Evolutionary conservation across 2,329 filamentous ascomycete species (phyloP).

Genomic region (Calonectria naviculata): DNA sequence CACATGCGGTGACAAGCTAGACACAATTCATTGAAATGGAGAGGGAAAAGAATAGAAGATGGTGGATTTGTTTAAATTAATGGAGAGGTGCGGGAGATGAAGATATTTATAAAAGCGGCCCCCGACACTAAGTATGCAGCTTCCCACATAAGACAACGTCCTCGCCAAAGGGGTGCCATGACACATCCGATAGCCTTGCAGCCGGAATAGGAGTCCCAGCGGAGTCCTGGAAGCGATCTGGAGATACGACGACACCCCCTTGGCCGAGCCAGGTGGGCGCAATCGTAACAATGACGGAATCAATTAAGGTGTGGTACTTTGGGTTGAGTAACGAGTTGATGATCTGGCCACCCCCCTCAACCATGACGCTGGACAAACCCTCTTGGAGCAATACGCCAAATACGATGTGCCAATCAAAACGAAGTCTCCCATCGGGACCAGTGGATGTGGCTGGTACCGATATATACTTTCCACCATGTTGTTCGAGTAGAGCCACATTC

Average conservation of each 20-base stretch:
- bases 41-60: background rate
- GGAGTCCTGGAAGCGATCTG: constrained; percentile 64
- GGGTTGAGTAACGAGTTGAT: constrained; percentile 84
- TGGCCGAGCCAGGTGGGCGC: constrained; percentile 91
- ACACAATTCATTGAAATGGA: background rate
- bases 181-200: constrained; percentile 73
- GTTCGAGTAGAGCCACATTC: constrained; percentile 55
- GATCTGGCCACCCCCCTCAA: constrained; percentile 86
- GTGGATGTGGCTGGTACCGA: constrained; percentile 47
- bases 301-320: constrained; percentile 70
- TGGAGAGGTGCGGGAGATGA: background rate
- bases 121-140: constrained; percentile 48
- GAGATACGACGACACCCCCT: constrained; percentile 83
- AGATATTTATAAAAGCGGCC: constrained; percentile 27
- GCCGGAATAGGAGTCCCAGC: constrained; percentile 67
- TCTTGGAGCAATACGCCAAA: constrained; percentile 67
- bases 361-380: constrained; percentile 83
- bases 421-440: constrained; percentile 51
- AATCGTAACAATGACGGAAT: constrained; percentile 87
- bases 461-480: constrained; percentile 65
- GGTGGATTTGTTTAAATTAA: background rate
- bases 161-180: constrained; percentile 82
- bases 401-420: constrained; percentile 73
- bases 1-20: background rate
- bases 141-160: constrained; percentile 86